These are phyloP conservation scores for Pelargonium cotyledonis DNA, from an alignment of 441 rosid species.

Conservation along the genomic window DNA sequence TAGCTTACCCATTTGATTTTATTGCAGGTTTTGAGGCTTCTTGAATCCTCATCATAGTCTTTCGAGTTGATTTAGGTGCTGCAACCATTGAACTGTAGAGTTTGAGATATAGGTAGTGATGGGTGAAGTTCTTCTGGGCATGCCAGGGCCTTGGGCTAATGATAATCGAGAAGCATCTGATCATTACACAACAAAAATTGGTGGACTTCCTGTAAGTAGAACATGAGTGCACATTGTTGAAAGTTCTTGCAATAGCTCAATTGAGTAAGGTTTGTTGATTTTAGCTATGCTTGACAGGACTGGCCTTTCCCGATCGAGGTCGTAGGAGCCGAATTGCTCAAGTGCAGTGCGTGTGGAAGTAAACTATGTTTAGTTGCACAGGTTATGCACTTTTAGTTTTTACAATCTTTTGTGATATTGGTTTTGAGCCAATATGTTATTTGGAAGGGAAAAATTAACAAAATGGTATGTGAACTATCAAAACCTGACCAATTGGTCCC, in stretches of 20 bases:
- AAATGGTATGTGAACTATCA: too few relatives aligned
- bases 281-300: conserved; percentile 39
- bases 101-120: conserved; percentile 17
- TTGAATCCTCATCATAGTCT: too few relatives aligned
- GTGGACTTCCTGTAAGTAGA: conserved; percentile 69
- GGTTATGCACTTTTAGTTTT: conserved; percentile 28
- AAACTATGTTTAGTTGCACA: conserved; percentile 70
- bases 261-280: not conserved
- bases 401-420: not conserved
- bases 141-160: conserved; percentile 84
- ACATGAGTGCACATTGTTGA: not conserved
- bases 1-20: too few relatives aligned
- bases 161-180: conserved; percentile 61
- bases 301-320: conserved; percentile 55
- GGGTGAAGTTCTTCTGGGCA: conserved; percentile 46
- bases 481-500: too few relatives aligned
- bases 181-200: conserved; percentile 68
- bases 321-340: conserved; percentile 28
- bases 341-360: conserved; percentile 51
- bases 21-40: too few relatives aligned
- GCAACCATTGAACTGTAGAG: not conserved
- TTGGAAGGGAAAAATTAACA: not conserved
- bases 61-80: not conserved
- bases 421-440: not conserved
- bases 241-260: not conserved